Base-by-base conservation (phyloP, 2,329 filamentous ascomycete genomes). In the Clarireedia paspali region DNA sequence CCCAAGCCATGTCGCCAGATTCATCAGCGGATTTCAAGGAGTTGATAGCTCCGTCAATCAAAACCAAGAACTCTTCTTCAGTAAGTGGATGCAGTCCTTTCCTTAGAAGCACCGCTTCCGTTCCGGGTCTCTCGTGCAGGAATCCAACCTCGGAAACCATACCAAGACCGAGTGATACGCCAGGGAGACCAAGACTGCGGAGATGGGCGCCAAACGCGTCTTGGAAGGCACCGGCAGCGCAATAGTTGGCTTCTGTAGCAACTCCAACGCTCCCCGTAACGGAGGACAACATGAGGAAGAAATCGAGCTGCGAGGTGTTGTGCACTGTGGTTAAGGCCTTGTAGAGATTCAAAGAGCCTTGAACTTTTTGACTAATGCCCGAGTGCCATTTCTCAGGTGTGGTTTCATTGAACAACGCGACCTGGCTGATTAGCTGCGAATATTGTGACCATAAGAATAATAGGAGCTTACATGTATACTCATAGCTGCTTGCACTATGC, bases 131-230 rank as follows among this genome's bases (percentile, higher is more conserved):
- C 36, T 73, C 70, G 49, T 68, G 63, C 3, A 73, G 60, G 50
- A 69, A 69, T 2, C 68, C 68, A 1, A 69, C 64, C 7, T 70
- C 72, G 0, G 66, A 66, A 17, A 76, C 67, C 64, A 73, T 67
- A 3, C 67, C 66, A 0, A 70, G 46, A 1, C 63, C 66, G 1
- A 70, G 14, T 0, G 67, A 66, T 0, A 58, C 47, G 1, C 59
- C 62, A 2, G 67, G 57, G 0, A 68, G 62, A 0, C 67, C 68
- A 1, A 62, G 60, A 3, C 44, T 36, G 1, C 61, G 58, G 2
- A 67, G 62, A 46, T 67, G 67, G 0, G 61, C 40, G 0, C 66
- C 63, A 27, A 72, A 67, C 0, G 64, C 59, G 48, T 74, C 71
- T 1, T 71, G 64, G 59, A 68, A 74, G 5, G 59, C 60, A 54